Conservation (phyloP, 805 yeast genomes). For the Zygosaccharomyces bailii region DNA sequence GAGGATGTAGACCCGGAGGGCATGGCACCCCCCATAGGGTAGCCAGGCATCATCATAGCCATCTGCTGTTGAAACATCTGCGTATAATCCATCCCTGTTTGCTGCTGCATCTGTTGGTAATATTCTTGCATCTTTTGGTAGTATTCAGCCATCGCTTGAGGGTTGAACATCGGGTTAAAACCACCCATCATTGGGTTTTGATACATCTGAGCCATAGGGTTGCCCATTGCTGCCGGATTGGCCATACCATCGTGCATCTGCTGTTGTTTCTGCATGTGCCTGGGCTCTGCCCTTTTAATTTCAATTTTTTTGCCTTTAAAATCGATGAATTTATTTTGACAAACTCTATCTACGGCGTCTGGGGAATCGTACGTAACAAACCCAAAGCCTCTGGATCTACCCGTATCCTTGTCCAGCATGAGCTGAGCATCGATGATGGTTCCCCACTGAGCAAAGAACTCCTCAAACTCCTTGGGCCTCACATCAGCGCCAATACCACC, state of each 20-base stretch:
- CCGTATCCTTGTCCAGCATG: constrained; percentile 96
- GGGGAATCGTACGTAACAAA: constrained; percentile 94
- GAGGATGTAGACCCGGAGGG: constrained; percentile 20
- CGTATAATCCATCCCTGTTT: constrained; percentile 35
- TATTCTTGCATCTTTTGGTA: constrained; percentile 60
- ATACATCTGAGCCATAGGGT: constrained; percentile 30
- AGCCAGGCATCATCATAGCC: constrained; percentile 37
- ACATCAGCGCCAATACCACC: constrained; percentile 96
- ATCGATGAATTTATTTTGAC: constrained; percentile 73
- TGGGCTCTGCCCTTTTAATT: constrained; percentile 79
- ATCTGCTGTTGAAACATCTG: constrained; percentile 37
- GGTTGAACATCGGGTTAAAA: constrained; percentile 36
- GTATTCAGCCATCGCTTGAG: constrained; percentile 62
- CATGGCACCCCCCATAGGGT: constrained; percentile 20
- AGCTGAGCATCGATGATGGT: constrained; percentile 91
- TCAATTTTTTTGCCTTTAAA: constrained; percentile 85
- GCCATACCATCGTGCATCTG: constrained; percentile 31
- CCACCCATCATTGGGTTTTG: constrained; percentile 38
- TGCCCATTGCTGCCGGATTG: constrained; percentile 20
- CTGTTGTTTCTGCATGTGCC: constrained; percentile 58
- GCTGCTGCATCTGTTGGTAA: constrained; percentile 36
- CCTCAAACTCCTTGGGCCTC: constrained; percentile 84
- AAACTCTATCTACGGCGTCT: constrained; percentile 86
- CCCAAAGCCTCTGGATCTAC: constrained; percentile 95
- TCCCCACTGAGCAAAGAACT: constrained; percentile 83